These are phyloP conservation scores for Ogataea minuta DNA, from an alignment of 805 yeast species.

Conservation along the genomic window DNA sequence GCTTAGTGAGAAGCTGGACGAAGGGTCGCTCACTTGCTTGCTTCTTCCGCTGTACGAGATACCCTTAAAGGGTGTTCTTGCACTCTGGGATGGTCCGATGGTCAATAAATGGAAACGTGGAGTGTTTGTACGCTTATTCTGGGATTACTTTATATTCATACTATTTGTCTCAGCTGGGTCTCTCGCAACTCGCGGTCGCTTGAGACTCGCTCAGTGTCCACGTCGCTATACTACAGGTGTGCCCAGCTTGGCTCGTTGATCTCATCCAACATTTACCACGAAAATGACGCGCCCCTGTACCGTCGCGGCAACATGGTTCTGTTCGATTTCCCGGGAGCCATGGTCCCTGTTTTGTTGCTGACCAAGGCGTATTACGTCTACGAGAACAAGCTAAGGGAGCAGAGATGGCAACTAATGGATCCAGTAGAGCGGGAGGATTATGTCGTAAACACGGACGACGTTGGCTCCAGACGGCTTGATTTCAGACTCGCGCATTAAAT, in stretches of 20 bases:
- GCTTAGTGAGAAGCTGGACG: slow-evolving; percentile 35
- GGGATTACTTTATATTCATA: slow-evolving; percentile 43
- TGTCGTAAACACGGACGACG: slow-evolving; percentile 42
- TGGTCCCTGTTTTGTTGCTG: slow-evolving; percentile 13
- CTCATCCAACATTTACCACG: slow-evolving; percentile 31
- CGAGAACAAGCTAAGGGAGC: slow-evolving; percentile 7
- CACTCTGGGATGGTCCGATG: slow-evolving; percentile 11
- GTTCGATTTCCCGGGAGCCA: slow-evolving; percentile 24
- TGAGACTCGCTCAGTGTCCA: slow-evolving; percentile 30
- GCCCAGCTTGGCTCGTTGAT: slow-evolving; percentile 30
- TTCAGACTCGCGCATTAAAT: slow-evolving; percentile 25
- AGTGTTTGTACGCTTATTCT: slow-evolving; percentile 23
- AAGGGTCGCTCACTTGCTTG: slow-evolving; percentile 46
- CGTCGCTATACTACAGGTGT: slow-evolving; percentile 32
- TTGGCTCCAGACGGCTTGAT: slow-evolving; percentile 58
- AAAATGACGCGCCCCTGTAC: slow-evolving; percentile 33
- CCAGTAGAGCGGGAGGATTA: slow-evolving; percentile 48
- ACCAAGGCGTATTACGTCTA: slow-evolving; percentile 27
- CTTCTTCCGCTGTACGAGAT: slow-evolving; percentile 12
- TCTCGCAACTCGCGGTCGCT: slow-evolving; percentile 32
- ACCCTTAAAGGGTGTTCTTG: slow-evolving; percentile 18
- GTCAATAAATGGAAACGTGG: slow-evolving; percentile 19
- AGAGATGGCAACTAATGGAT: slow-evolving; percentile 45
- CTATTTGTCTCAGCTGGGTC: slow-evolving; percentile 33
- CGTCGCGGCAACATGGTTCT: slow-evolving; percentile 28